Evolutionary conservation across 768 basidiomycete genomes (phyloP), one percentile per base, ranked within the genome.

Genomic region (Leccinellum rugosiceps): DNA sequence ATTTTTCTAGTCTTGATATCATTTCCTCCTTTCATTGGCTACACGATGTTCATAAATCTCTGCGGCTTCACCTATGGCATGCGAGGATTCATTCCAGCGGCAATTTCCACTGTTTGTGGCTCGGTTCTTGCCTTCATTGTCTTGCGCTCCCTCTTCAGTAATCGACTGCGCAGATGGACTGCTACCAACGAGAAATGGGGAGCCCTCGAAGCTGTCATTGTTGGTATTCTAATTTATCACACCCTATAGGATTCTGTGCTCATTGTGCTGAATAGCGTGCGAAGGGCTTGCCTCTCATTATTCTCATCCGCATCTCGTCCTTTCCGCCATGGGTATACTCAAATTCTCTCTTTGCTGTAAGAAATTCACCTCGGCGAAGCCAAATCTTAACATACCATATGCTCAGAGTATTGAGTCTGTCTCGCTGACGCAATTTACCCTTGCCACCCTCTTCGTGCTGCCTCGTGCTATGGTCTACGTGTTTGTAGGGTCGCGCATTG

Each of bases 271-370:
- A 59, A 50, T 62, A 91, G 89, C 77, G 76, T 58, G 82, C 84
- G 15, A 90, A 87, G 69, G 92, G 92, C 17, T 75, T 93, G 17
- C 86, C 86, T n/a, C 75, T 93, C 23, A 89, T 94, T 41, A 81
- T 92, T 61, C 79, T 94, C 48, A 87, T 94, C 58, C 85, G 92
- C 14, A 69, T 90, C 21, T 92, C 89, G 4, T 86, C 92, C 4
- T 83, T 94, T 69, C 91, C 90, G 47, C 90, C 92, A 3, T 93
- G 90, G 88, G 87, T 88, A 0, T 94, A 92, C 65, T 84, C 86
- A n/a, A 93, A 92, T 58, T 76, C 85, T 0, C 75, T 94, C 19
- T 91, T 91, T 65, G 85, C 89, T 23, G 88, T 88, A 62, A 74
- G 86, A 77, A 34, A 59, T 51, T 49, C 14, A 25, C 9, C 25